These are phyloP conservation scores for Penicillium angulare DNA, from an alignment of 495 filamentous ascomycete species.

Conservation along the genomic window DNA sequence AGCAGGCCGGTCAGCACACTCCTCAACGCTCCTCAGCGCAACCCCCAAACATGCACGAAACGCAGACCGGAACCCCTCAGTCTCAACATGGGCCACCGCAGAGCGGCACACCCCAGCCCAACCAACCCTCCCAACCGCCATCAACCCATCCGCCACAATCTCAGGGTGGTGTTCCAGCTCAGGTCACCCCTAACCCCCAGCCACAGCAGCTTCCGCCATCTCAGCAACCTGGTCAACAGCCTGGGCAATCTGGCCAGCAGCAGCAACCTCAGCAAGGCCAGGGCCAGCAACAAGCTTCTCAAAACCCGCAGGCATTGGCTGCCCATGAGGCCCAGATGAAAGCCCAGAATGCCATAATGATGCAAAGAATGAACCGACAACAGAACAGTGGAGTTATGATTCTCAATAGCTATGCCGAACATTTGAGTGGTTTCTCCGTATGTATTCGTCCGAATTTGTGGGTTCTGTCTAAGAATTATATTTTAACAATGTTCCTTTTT, in stretches of 20 bases:
- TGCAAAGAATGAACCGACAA: constrained; percentile 46
- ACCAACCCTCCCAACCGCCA: constrained; percentile 42
- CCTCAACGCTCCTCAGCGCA: constrained; percentile 47
- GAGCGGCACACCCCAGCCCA: constrained; percentile 50
- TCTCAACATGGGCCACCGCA: constrained; percentile 52
- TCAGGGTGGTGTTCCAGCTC: constrained; percentile 44
- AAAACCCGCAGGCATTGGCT: constrained; percentile 39
- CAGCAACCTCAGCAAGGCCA: constrained; percentile 43
- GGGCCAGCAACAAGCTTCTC: constrained; percentile 41
- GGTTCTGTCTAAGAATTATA: too few relatives aligned
- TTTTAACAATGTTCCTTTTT: neutral
- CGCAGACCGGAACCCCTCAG: constrained; percentile 50
- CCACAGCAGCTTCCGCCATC: constrained; percentile 48
- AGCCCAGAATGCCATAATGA: constrained; percentile 43
- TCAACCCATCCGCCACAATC: constrained; percentile 41
- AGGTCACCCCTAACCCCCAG: constrained; percentile 45
- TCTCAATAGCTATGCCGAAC: constrained; percentile 68
- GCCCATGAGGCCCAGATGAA: constrained; percentile 44
- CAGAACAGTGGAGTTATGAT: constrained; percentile 56
- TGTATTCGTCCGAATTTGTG: too few relatives aligned
- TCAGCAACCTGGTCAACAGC: constrained; percentile 40
- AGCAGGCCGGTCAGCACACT: constrained; percentile 48
- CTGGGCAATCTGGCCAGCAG: constrained; percentile 33
- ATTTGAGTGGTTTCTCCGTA: constrained; percentile 64
- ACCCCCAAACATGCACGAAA: constrained; percentile 45